phyloP scores from a whole-genome alignment of 2,329 filamentous ascomycete genomes.

The Claviceps digitariae region DNA sequence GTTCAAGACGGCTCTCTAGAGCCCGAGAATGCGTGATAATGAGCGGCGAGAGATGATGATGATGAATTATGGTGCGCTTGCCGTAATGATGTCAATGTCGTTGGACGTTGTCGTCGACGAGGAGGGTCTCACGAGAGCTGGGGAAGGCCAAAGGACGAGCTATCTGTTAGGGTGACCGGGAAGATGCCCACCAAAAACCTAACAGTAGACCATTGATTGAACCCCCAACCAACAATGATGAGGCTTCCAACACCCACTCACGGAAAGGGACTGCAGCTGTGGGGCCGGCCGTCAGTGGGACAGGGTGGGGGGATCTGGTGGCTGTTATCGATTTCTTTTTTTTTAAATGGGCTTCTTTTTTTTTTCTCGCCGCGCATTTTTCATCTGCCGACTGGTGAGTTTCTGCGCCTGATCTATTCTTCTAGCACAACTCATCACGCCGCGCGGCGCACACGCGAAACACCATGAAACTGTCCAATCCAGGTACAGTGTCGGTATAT shows the following conservation, averaged over 20 bases:
- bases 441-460: background rate
- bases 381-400: background rate
- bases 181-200: background rate
- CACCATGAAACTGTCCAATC: slow-evolving; percentile 67
- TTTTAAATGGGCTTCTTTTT: background rate
- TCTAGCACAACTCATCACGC: background rate
- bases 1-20: background rate
- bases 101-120: background rate
- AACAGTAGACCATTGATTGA: background rate
- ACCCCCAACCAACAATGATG: background rate
- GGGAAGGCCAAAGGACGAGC: background rate
- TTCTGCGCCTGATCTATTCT: background rate
- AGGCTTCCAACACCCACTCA: background rate
- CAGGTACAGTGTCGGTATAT: slow-evolving; percentile 78
- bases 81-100: background rate
- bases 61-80: background rate
- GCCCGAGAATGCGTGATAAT: background rate
- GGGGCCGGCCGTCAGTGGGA: background rate
- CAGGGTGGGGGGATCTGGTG: background rate
- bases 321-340: background rate
- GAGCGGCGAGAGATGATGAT: background rate
- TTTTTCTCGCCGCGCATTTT: background rate
- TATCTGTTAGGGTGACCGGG: slow-evolving; percentile 1
- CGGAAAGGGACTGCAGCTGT: background rate
- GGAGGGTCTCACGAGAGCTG: slow-evolving; percentile 3